Conservation (phyloP, 2,329 filamentous ascomycete genomes). For the Chalara sp. region DNA sequence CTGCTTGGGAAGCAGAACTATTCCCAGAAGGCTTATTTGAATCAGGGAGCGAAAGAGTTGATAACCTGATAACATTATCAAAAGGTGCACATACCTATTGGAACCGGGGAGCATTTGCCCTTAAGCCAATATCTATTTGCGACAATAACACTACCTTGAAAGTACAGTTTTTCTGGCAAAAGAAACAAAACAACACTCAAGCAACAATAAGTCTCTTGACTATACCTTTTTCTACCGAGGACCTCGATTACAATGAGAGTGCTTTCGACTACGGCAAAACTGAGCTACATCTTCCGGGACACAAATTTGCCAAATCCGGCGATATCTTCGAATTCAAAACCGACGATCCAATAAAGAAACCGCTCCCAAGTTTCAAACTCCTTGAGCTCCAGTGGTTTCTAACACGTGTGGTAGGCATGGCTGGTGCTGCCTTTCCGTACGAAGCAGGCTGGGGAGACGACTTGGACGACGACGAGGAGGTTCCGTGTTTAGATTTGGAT, state of each 20-base stretch:
- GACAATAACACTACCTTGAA: no score
- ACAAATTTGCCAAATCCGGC: slow-evolving; percentile 13
- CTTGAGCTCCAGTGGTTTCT: slow-evolving; percentile 8
- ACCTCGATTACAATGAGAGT: slow-evolving; percentile 4
- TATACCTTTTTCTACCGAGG: slow-evolving; percentile 8
- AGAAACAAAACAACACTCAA: no score
- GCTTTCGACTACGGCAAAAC: slow-evolving; percentile 20
- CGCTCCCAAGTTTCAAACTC: slow-evolving; percentile 6
- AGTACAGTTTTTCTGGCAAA: no score
- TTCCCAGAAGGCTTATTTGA: no score
- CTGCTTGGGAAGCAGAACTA: no score
- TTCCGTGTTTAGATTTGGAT: no score
- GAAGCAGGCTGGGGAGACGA: not conserved
- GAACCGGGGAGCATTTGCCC: no score
- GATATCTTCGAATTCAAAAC: slow-evolving; percentile 11
- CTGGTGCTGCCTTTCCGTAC: not conserved
- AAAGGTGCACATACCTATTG: no score
- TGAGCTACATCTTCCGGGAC: slow-evolving; percentile 14
- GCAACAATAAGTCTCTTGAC: slow-evolving; percentile 9
- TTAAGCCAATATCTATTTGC: no score
- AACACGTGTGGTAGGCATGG: slow-evolving; percentile 1
- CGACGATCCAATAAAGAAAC: slow-evolving; percentile 3
- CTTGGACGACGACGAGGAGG: not conserved
- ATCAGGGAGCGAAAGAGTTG: no score
- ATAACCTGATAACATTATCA: no score